Percentiles rank a stretch among this genome's conserved stretches.
Conservation (phyloP, 495 filamentous ascomycete species). For the Cryomyces minteri region DNA sequence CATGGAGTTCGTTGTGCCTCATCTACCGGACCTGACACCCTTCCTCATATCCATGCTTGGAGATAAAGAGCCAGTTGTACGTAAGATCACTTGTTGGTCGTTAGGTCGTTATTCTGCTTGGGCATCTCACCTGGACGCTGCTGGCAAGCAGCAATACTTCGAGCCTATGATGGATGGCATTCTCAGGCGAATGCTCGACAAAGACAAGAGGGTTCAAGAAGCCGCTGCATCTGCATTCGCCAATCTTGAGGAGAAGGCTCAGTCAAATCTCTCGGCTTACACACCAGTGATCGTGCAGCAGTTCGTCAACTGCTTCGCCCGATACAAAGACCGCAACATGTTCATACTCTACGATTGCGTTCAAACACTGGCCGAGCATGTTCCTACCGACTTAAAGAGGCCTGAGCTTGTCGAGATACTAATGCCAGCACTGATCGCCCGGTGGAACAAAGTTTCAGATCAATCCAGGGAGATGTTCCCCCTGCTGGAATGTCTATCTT, state of each 20-base stretch:
- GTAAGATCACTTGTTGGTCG: conserved; percentile 97
- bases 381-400: conserved; percentile 58
- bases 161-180: conserved; percentile 98
- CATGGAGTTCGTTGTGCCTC: conserved; percentile 72
- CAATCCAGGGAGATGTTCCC: conserved; percentile 90
- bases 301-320: conserved; percentile 77
- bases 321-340: conserved; percentile 98
- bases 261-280: conserved; percentile 60
- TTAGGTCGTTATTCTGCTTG: conserved; percentile 85
- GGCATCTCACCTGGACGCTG: conserved; percentile 59
- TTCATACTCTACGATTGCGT: conserved; percentile 98
- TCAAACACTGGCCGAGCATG: conserved; percentile 87
- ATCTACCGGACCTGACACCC: conserved; percentile 77
- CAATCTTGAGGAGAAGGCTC: conserved; percentile 86
- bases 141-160: conserved; percentile 59
- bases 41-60: conserved; percentile 78
- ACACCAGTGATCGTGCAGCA: conserved; percentile 81
- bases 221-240: conserved; percentile 93
- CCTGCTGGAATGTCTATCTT: conserved; percentile 85
- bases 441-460: conserved; percentile 77
- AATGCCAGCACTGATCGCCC: conserved; percentile 84
- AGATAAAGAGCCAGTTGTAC: conserved; percentile 78
- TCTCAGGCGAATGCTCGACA: conserved; percentile 80
- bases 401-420: conserved; percentile 64
- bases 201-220: conserved; percentile 95